Percentiles rank a stretch among this genome's conserved stretches.
phyloP scores from a whole-genome alignment of 192 early-diverging fungal genomes.

The Diversispora eburnea region DNA sequence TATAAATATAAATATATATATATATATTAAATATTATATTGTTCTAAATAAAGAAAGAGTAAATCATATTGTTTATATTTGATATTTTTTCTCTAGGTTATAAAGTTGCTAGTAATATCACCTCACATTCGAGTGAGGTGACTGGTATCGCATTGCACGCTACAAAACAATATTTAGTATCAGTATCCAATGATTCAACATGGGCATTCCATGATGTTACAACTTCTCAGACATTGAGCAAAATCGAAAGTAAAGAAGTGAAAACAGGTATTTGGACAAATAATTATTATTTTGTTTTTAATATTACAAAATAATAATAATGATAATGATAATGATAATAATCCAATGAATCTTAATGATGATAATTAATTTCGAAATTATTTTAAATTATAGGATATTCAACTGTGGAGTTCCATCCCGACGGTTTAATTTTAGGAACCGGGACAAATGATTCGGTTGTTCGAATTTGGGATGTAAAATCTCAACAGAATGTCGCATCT shows the following conservation, averaged over 20 bases:
- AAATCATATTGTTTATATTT: too few species aligned
- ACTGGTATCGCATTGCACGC: conserved; percentile 77
- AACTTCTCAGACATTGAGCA: conserved; percentile 53
- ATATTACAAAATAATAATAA: neutral
- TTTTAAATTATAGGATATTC: conserved; percentile 53
- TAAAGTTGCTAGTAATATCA: conserved; percentile 50
- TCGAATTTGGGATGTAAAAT: conserved; percentile 82
- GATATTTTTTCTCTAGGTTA: conserved; percentile 34
- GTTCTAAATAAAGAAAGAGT: too few species aligned
- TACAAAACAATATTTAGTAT: conserved; percentile 74
- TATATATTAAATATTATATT: too few species aligned
- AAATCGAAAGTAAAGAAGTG: conserved; percentile 42
- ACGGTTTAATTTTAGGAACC: conserved; percentile 82
- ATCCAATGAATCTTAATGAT: too few species aligned
- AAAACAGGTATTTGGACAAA: conserved; percentile 37
- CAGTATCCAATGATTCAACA: conserved; percentile 65
- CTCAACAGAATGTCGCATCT: conserved; percentile 57
- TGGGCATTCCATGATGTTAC: conserved; percentile 81
- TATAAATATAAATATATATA: too few species aligned
- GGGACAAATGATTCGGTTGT: conserved; percentile 69
- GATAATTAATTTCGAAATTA: too few species aligned
- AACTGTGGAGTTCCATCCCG: conserved; percentile 80
- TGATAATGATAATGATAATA: too few species aligned
- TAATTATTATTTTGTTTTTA: conserved; percentile 10
- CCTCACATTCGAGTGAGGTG: conserved; percentile 68